A percentile compares a stretch with the other conserved stretches of the same genome.
Conservation (phyloP, 352 stramenopile genomes). For the Globisporangium sylvaticum region DNA sequence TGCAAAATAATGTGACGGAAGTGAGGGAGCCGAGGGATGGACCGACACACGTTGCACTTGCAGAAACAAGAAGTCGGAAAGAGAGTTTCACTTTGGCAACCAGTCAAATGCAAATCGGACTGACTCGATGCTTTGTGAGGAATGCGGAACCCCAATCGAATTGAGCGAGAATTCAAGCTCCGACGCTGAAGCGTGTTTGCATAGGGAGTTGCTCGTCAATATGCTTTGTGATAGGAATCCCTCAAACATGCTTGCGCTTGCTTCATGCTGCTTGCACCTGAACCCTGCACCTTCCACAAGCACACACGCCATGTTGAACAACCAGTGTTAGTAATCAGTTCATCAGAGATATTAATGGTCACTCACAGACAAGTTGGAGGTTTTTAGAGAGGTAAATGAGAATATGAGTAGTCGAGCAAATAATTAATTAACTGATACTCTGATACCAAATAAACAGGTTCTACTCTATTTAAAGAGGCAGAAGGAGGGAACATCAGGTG, state of each 20-base stretch:
- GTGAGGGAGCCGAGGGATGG: neutral
- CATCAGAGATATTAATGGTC: neutral
- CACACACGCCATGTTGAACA: slow-evolving; percentile 2
- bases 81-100: neutral
- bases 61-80: neutral
- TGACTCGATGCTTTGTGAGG: slow-evolving; percentile 7
- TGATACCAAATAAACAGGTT: neutral
- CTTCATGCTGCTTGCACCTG: neutral
- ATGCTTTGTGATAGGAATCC: neutral
- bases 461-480: neutral
- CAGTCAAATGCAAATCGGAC: neutral
- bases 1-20: slow-evolving; percentile 1
- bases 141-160: neutral
- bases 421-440: neutral
- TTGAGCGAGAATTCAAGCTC: neutral
- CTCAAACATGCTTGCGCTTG: neutral
- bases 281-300: neutral
- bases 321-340: neutral
- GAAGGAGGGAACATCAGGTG: neutral
- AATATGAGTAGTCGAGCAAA: neutral
- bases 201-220: neutral
- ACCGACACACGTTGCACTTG: neutral
- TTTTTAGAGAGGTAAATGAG: neutral
- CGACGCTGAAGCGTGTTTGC: neutral
- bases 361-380: neutral